Conservation (phyloP, 352 stramenopile species). For the Peronospora farinosa region DNA sequence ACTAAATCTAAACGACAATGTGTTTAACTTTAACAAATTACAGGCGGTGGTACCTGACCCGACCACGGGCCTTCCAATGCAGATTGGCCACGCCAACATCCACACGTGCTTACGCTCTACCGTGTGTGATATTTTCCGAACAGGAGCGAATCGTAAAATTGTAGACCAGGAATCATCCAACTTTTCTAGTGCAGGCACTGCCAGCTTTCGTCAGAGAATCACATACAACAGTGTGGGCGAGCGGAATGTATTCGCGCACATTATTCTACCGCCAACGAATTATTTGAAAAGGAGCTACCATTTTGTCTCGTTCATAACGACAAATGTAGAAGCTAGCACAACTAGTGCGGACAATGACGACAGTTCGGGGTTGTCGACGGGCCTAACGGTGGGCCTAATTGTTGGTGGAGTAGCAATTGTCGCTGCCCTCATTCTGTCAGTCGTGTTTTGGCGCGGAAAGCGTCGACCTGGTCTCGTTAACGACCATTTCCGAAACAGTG, state of each 20-base stretch:
- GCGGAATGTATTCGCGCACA: conserved; percentile 72
- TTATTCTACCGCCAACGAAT: conserved; percentile 56
- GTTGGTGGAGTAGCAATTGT: conserved; percentile 41
- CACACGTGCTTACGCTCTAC: conserved; percentile 64
- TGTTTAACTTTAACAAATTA: conserved; percentile 60
- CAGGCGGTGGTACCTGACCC: conserved; percentile 49
- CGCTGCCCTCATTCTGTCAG: conserved; percentile 36
- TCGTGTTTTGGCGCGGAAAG: conserved; percentile 60
- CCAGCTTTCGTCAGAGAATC: conserved; percentile 58
- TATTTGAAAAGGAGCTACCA: conserved; percentile 60
- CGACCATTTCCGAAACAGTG: conserved; percentile 56
- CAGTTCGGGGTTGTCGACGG: conserved; percentile 34
- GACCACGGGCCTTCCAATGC: conserved; percentile 43
- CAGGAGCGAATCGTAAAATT: conserved; percentile 59
- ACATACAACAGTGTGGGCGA: conserved; percentile 39
- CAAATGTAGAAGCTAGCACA: conserved; percentile 25
- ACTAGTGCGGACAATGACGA: conserved; percentile 8
- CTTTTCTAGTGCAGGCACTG: conserved; percentile 52
- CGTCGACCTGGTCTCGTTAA: conserved; percentile 29
- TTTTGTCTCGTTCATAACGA: conserved; percentile 73
- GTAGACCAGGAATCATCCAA: conserved; percentile 68
- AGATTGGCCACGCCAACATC: conserved; percentile 73
- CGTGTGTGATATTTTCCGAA: conserved; percentile 68
- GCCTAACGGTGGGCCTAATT: conserved; percentile 39
- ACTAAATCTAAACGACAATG: conserved; percentile 63